phyloP scores from a whole-genome alignment of 2,329 filamentous ascomycete genomes.

The Talaromyces sp. region DNA sequence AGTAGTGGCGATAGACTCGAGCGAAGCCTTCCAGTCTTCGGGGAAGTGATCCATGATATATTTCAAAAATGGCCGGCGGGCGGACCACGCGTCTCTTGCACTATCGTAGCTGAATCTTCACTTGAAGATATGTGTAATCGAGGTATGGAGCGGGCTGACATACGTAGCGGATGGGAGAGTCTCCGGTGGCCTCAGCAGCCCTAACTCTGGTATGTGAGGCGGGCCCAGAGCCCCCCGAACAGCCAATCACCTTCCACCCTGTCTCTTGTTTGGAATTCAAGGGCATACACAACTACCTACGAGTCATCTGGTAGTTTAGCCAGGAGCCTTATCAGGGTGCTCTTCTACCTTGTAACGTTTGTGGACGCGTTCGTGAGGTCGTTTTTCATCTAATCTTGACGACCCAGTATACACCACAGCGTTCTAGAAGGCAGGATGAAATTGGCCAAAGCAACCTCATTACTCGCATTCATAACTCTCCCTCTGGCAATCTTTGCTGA shows the following conservation, averaged over 20 bases:
- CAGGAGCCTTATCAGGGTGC: slow-evolving; percentile 1
- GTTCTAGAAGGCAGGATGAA: slow-evolving; percentile 25
- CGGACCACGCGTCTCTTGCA: background rate
- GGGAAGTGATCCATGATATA: slow-evolving; percentile 20
- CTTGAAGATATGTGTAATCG: background rate
- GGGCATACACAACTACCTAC: slow-evolving; percentile 9
- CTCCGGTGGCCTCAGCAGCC: slow-evolving; percentile 7
- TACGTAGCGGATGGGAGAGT: background rate
- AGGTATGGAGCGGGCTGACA: background rate
- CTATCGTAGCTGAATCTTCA: background rate
- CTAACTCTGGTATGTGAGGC: slow-evolving; percentile 15
- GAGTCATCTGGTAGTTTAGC: background rate
- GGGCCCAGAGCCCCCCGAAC: background rate
- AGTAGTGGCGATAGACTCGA: slow-evolving; percentile 38
- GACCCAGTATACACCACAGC: background rate
- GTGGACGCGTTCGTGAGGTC: background rate
- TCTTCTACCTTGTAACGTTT: background rate
- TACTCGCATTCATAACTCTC: slow-evolving; percentile 37
- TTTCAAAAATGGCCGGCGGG: slow-evolving; percentile 1
- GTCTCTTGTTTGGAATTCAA: slow-evolving; percentile 15
- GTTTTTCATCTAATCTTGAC: background rate
- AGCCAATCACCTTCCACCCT: slow-evolving; percentile 4
- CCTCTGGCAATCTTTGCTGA: slow-evolving; percentile 49
- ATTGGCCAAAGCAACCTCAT: slow-evolving; percentile 21
- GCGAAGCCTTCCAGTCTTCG: slow-evolving; percentile 33